A percentile compares a stretch with the other conserved stretches of the same genome.
Evolutionary conservation across 1,139 yeast species (phyloP).

Genomic region (Yamadazyma blattariae): DNA sequence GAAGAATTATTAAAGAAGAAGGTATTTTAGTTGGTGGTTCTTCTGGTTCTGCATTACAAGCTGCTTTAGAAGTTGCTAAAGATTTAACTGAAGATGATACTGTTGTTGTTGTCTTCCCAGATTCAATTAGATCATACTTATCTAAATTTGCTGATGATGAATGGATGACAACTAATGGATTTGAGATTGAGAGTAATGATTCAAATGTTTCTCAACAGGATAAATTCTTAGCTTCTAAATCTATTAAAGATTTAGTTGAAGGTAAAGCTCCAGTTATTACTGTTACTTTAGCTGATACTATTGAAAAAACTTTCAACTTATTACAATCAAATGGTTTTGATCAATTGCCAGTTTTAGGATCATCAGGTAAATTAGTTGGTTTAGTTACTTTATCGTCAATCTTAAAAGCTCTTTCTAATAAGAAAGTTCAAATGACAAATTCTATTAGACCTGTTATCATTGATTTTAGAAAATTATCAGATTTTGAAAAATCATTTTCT

Average conservation of each 20-base stretch:
- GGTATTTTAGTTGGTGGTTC: slow-evolving; percentile 90
- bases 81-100: slow-evolving; percentile 71
- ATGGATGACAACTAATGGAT: slow-evolving; percentile 84
- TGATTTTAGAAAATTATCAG: slow-evolving; percentile 72
- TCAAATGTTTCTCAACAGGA: slow-evolving; percentile 46
- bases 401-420: slow-evolving; percentile 64
- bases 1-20: slow-evolving; percentile 82
- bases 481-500: slow-evolving; percentile 64
- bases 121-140: slow-evolving; percentile 81
- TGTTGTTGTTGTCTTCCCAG: slow-evolving; percentile 83
- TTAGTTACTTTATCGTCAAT: slow-evolving; percentile 75
- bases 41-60: slow-evolving; percentile 82
- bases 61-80: slow-evolving; percentile 70
- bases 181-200: slow-evolving; percentile 49
- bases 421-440: slow-evolving; percentile 57
- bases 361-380: slow-evolving; percentile 65
- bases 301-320: slow-evolving; percentile 65
- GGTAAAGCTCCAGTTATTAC: slow-evolving; percentile 79
- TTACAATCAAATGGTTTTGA: slow-evolving; percentile 80
- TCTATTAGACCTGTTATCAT: slow-evolving; percentile 63
- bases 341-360: slow-evolving; percentile 75
- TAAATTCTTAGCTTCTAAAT: slow-evolving; percentile 45
- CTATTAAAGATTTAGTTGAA: slow-evolving; percentile 63
- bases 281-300: slow-evolving; percentile 60
- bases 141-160: slow-evolving; percentile 89